Conservation (phyloP, 805 yeast species). For the Candida ovalis region DNA sequence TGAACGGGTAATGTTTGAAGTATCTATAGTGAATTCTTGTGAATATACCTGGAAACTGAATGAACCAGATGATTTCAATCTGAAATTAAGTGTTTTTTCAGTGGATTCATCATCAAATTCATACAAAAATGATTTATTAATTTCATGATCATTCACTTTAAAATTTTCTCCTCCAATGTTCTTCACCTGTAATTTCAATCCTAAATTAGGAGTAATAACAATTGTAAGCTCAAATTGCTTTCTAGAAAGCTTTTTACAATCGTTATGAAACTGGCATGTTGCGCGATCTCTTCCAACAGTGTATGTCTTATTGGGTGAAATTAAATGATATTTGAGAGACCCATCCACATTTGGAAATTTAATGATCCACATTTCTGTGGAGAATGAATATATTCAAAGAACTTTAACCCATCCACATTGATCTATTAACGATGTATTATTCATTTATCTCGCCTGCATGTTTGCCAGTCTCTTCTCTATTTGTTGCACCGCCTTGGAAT, state of each 20-base stretch:
- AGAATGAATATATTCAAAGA: too few relatives aligned
- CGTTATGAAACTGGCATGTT: background rate
- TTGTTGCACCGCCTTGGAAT: too few relatives aligned
- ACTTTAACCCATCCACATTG: too few relatives aligned
- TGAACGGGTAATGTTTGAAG: background rate
- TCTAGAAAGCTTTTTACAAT: background rate
- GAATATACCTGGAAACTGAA: background rate
- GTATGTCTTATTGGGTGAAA: background rate
- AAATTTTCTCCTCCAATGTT: background rate
- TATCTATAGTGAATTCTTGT: background rate
- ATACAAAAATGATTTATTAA: background rate
- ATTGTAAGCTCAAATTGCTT: background rate
- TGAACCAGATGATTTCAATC: background rate
- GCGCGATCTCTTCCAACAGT: background rate
- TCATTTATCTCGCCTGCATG: too few relatives aligned
- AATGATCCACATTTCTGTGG: conserved; percentile 1
- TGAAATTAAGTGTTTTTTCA: background rate
- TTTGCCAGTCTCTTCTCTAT: too few relatives aligned
- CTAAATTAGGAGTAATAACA: background rate
- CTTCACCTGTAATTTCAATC: too few relatives aligned
- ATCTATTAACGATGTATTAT: too few relatives aligned
- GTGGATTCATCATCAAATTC: background rate
- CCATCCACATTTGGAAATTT: background rate
- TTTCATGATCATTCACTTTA: background rate
- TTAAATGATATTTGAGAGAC: background rate